Conservation (phyloP, 2,329 filamentous ascomycete genomes). For the Helminthosporium solani region DNA sequence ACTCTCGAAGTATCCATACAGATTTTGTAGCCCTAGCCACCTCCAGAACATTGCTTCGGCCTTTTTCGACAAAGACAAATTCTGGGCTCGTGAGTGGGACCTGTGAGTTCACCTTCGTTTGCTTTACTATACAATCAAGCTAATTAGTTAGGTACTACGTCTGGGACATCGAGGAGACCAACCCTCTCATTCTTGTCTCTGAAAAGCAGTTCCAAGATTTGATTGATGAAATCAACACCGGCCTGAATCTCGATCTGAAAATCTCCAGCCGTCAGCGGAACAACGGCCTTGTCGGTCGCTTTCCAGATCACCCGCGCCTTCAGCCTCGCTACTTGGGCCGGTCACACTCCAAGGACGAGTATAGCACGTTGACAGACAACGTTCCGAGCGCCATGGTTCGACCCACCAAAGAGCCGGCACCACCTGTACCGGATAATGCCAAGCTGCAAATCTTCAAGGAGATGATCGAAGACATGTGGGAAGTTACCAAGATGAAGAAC, state of each 20-base stretch:
- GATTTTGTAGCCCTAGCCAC: constrained; percentile 55
- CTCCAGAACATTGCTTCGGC: constrained; percentile 52
- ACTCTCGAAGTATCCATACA: constrained; percentile 59
- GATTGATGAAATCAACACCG: constrained; percentile 62
- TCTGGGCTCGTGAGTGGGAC: constrained; percentile 68
- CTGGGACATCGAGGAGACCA: constrained; percentile 47
- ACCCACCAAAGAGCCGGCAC: constrained; percentile 19
- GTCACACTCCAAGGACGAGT: constrained; percentile 50
- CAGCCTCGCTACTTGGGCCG: constrained; percentile 68
- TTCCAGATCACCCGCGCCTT: constrained; percentile 61
- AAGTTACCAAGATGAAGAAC: constrained; percentile 52
- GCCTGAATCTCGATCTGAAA: constrained; percentile 54
- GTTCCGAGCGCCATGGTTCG: constrained; percentile 17
- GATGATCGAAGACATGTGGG: constrained; percentile 56
- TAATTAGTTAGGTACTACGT: constrained; percentile 63
- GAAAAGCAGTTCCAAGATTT: constrained; percentile 65
- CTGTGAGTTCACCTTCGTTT: constrained; percentile 59
- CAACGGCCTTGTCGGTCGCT: constrained; percentile 61
- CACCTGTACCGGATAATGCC: constrained; percentile 34
- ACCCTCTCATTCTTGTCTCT: constrained; percentile 67
- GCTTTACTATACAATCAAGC: neutral
- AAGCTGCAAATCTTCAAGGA: constrained; percentile 53
- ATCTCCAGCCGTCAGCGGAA: constrained; percentile 58
- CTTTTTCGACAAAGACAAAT: constrained; percentile 60
- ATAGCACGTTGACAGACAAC: constrained; percentile 39